Percentiles rank a stretch among this genome's conserved stretches.
phyloP scores from a whole-genome alignment of 148 eudicot genomes.

The Salicornia ramosissima region DNA sequence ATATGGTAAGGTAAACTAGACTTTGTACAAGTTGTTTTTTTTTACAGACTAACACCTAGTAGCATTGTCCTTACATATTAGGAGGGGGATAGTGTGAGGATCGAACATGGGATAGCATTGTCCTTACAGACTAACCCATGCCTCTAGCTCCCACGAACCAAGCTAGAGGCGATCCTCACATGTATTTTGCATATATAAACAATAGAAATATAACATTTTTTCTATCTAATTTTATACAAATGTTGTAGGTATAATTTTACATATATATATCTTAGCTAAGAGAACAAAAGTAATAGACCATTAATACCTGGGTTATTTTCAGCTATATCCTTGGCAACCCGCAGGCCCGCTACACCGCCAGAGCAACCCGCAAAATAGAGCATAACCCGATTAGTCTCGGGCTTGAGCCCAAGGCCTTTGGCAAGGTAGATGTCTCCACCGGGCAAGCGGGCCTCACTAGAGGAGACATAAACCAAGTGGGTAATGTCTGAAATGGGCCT shows the following conservation, averaged over 20 bases:
- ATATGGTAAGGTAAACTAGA: too few species aligned
- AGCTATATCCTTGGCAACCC: constrained; percentile 87
- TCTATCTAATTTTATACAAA: not conserved
- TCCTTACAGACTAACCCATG: too few species aligned
- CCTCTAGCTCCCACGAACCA: too few species aligned
- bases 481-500: constrained; percentile 71
- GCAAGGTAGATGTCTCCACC: constrained; percentile 91
- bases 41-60: too few species aligned
- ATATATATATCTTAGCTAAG: not conserved
- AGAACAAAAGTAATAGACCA: not conserved
- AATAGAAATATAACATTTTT: too few species aligned
- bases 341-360: constrained; percentile 88
- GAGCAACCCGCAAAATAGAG: constrained; percentile 91
- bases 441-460: constrained; percentile 87
- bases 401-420: constrained; percentile 69
- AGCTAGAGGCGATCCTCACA: too few species aligned
- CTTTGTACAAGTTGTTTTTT: too few species aligned
- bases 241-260: not conserved
- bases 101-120: too few species aligned
- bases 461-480: constrained; percentile 92
- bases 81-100: too few species aligned
- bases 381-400: constrained; percentile 65
- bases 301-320: constrained; percentile 80
- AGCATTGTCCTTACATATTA: too few species aligned
- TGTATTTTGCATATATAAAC: too few species aligned